Conservation (phyloP, 2,329 filamentous ascomycete genomes). For the Boeremia lycopersici region DNA sequence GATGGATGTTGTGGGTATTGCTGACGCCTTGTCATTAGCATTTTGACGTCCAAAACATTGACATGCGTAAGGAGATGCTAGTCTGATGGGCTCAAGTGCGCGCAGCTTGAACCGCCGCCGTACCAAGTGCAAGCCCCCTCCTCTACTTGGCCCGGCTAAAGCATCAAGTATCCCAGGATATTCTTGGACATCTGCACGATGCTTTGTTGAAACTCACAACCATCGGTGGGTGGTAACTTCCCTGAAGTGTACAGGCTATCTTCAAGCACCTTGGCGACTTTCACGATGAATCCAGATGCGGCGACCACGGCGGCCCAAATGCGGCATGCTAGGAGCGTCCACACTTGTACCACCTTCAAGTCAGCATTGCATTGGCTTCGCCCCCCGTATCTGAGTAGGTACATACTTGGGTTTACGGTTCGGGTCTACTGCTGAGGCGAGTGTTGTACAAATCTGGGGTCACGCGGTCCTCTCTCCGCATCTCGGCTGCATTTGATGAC, state of each 20-base stretch:
- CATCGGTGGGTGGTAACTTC: neutral
- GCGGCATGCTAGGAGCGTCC: neutral
- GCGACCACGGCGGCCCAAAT: neutral
- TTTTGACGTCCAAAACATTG: too few species aligned
- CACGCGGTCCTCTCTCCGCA: constrained; percentile 12
- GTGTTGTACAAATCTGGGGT: constrained; percentile 3
- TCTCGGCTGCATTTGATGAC: constrained; percentile 1
- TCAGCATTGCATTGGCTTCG: neutral
- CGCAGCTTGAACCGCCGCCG: too few species aligned
- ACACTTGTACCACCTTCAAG: constrained; percentile 1
- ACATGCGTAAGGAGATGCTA: too few species aligned
- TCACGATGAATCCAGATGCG: neutral
- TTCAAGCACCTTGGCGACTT: neutral
- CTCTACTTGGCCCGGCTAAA: too few species aligned
- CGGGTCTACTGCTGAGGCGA: constrained; percentile 3
- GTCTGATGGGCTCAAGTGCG: too few species aligned
- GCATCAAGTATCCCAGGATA: too few species aligned
- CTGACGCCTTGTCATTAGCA: too few species aligned
- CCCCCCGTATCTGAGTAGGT: neutral
- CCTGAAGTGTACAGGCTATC: neutral
- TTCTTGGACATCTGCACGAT: too few species aligned
- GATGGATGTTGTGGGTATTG: too few species aligned
- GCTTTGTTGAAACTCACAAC: neutral
- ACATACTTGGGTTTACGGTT: neutral
- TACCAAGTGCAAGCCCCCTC: too few species aligned